Percentiles rank a stretch among this genome's conserved stretches.
These are phyloP conservation scores for Margaritispora aquatica DNA, from an alignment of 495 filamentous ascomycete species.

Conservation along the genomic window DNA sequence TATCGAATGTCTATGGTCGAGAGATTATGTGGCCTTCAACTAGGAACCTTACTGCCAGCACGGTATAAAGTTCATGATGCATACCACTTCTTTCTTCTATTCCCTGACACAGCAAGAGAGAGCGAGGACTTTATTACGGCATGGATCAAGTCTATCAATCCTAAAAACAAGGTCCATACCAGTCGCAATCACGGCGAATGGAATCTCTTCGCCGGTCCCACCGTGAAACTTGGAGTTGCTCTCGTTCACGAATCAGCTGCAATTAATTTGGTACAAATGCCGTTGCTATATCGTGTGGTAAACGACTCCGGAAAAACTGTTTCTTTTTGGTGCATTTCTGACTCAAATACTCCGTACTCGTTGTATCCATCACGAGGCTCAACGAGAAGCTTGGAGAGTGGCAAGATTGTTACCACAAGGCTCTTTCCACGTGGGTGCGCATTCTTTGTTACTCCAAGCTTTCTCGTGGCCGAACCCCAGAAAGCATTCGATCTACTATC, in stretches of 20 bases:
- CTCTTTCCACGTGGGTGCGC: slow-evolving; percentile 53
- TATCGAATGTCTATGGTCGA: slow-evolving; percentile 12
- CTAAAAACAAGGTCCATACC: slow-evolving; percentile 14
- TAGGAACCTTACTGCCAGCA: slow-evolving; percentile 8
- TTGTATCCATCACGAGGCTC: slow-evolving; percentile 4
- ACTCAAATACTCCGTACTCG: slow-evolving; percentile 4
- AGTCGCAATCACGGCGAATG: slow-evolving; percentile 19
- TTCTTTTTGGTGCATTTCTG: slow-evolving; percentile 17
- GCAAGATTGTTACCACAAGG: slow-evolving; percentile 25
- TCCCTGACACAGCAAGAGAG: slow-evolving; percentile 10
- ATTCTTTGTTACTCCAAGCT: slow-evolving; percentile 59
- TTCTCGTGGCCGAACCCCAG: slow-evolving; percentile 45
- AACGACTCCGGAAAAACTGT: background rate
- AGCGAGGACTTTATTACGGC: slow-evolving; percentile 9
- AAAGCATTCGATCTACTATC: slow-evolving; percentile 44
- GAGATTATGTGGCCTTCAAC: slow-evolving; percentile 8
- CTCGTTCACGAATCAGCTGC: slow-evolving; percentile 22
- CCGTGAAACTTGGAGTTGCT: background rate
- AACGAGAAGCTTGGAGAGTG: background rate
- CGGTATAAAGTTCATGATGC: background rate
- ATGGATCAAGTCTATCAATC: slow-evolving; percentile 10
- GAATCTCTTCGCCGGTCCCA: slow-evolving; percentile 10
- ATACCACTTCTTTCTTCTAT: slow-evolving; percentile 17
- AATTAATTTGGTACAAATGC: slow-evolving; percentile 7
- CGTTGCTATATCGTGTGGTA: background rate